These are phyloP conservation scores for Fusarium vanettenii DNA, from an alignment of 2,329 filamentous ascomycete genomes.

Conservation along the genomic window DNA sequence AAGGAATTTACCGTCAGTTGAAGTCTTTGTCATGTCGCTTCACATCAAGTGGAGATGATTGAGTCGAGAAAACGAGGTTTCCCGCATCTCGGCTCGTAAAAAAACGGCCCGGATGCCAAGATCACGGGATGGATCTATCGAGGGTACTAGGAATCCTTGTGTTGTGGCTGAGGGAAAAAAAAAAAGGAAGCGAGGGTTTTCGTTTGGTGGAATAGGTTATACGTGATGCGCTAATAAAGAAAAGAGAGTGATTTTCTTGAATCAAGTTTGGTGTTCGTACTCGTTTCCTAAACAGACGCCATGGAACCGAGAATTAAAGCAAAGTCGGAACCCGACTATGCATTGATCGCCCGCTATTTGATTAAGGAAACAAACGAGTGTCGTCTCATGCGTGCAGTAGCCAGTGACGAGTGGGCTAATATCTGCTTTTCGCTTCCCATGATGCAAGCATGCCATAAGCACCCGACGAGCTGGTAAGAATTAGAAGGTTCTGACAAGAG, in stretches of 20 bases:
- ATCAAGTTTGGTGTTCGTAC: background rate
- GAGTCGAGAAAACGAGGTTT: background rate
- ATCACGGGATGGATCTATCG: background rate
- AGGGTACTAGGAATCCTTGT: background rate
- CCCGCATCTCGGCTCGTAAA: background rate
- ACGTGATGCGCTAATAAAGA: background rate
- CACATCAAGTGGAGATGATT: background rate
- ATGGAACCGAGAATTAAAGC: background rate
- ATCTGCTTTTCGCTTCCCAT: background rate
- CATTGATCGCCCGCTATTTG: background rate
- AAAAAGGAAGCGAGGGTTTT: background rate
- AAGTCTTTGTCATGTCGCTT: background rate
- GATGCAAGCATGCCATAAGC: slow-evolving; percentile 11
- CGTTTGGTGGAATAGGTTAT: background rate
- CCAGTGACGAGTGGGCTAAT: background rate
- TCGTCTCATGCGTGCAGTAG: background rate
- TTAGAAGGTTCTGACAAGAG: background rate
- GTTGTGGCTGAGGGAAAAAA: background rate
- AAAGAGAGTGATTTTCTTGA: background rate
- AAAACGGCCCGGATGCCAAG: background rate
- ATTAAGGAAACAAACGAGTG: background rate
- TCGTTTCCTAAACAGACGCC: background rate
- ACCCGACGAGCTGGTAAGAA: background rate
- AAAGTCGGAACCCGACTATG: background rate
- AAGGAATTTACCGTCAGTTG: background rate